These are phyloP conservation scores for Lolium multiflorum DNA, from an alignment of 176 grass and related monocot species.

Conservation along the genomic window DNA sequence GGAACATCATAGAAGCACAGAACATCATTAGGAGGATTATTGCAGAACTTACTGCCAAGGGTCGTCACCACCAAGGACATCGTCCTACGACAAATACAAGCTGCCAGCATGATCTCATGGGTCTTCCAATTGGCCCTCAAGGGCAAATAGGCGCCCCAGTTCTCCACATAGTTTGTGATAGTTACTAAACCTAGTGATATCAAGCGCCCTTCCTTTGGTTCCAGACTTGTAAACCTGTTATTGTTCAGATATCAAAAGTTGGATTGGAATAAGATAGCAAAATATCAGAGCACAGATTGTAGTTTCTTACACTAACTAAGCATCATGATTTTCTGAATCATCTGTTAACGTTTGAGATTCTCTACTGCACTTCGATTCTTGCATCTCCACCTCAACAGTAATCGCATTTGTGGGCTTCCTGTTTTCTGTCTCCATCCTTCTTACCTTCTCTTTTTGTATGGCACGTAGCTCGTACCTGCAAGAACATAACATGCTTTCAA, in stretches of 20 bases:
- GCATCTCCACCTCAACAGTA: constrained; percentile 90
- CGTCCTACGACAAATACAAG: constrained; percentile 43
- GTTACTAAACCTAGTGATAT: constrained; percentile 87
- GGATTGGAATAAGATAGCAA: not conserved
- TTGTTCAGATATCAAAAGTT: not conserved
- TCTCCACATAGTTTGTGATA: constrained; percentile 75
- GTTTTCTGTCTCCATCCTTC: constrained; percentile 63
- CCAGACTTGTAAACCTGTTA: constrained; percentile 83
- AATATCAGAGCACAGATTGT: not conserved
- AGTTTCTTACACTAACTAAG: constrained; percentile 34
- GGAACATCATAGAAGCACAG: not conserved
- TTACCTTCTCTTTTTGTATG: constrained; percentile 75
- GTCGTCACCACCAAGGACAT: not conserved
- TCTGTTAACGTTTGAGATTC: constrained; percentile 45
- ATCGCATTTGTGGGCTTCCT: constrained; percentile 45
- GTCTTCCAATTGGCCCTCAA: constrained; percentile 90
- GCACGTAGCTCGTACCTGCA: constrained; percentile 74
- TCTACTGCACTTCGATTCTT: constrained; percentile 62
- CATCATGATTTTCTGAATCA: constrained; percentile 47
- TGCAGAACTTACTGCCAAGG: not conserved
- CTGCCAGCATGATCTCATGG: constrained; percentile 97
- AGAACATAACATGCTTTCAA: constrained; percentile 27
- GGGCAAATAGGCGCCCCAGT: constrained; percentile 78
- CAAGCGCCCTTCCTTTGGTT: constrained; percentile 75
- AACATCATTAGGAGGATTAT: not conserved